Percentiles rank a stretch among this genome's conserved stretches.
Evolutionary conservation across 2,329 filamentous ascomycete species (phyloP).

Genomic region (Aspergillus latus): DNA sequence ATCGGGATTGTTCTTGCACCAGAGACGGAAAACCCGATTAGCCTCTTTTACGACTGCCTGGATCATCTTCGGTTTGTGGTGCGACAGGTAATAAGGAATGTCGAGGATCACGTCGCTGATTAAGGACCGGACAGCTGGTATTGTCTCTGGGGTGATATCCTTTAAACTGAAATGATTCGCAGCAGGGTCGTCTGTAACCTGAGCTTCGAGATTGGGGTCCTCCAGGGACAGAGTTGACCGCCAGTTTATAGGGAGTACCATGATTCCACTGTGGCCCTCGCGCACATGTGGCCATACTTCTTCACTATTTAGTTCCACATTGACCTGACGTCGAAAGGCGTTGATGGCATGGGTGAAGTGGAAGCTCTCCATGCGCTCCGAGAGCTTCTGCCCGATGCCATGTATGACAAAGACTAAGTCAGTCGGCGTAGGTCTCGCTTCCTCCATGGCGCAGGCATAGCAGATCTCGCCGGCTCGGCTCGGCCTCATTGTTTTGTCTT

Average conservation of each 20-base stretch:
- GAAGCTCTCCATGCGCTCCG: constrained; percentile 90
- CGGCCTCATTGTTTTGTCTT: constrained; percentile 30
- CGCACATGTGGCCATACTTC: constrained; percentile 74
- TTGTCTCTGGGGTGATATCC: constrained; percentile 87
- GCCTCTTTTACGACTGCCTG: constrained; percentile 83
- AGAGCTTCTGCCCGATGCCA: constrained; percentile 94
- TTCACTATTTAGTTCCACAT: constrained; percentile 74
- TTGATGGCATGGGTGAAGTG: constrained; percentile 98
- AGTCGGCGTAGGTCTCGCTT: constrained; percentile 68
- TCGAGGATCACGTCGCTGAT: constrained; percentile 98
- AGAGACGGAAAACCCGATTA: constrained; percentile 91
- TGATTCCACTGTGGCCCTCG: constrained; percentile 78
- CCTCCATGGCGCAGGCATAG: constrained; percentile 62
- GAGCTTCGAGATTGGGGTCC: constrained; percentile 65
- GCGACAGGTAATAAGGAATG: constrained; percentile 95
- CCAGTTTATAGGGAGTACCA: constrained; percentile 96
- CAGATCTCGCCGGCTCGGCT: constrained; percentile 35
- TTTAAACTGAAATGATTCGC: constrained; percentile 68
- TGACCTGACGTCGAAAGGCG: constrained; percentile 79
- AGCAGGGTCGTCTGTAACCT: constrained; percentile 52
- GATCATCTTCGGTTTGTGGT: constrained; percentile 95
- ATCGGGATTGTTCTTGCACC: constrained; percentile 89
- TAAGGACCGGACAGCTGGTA: constrained; percentile 87
- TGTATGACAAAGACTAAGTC: constrained; percentile 91
- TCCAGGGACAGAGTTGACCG: constrained; percentile 84